Conservation (phyloP, 164 flowering plant species). For the Vitis vinifera region ASM3070453v1 NC_081808.1:19346001-19346500, state of each 20-base stretch:
- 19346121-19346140: constrained; percentile 82
- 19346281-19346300: background rate
- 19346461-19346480: constrained; percentile 54
- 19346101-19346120: constrained; percentile 76
- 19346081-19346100: constrained; percentile 81
- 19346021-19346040: constrained; percentile 38
- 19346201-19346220: too few species aligned
- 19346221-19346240: too few species aligned
- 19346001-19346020: constrained; percentile 60
- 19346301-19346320: constrained; percentile 61
- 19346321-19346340: constrained; percentile 54
- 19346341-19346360: constrained; percentile 20
- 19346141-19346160: background rate
- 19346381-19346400: constrained; percentile 52
- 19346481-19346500: constrained; percentile 30
- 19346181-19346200: too few species aligned
- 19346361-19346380: constrained; percentile 39
- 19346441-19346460: constrained; percentile 55
- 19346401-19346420: constrained; percentile 63
- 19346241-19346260: too few species aligned
- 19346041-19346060: constrained; percentile 52
- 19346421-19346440: constrained; percentile 54
- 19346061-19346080: constrained; percentile 82
- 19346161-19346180: too few species aligned
- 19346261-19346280: too few species aligned